Conservation (phyloP, 2,329 filamentous ascomycete species). For the Grosmannia serpens region DNA sequence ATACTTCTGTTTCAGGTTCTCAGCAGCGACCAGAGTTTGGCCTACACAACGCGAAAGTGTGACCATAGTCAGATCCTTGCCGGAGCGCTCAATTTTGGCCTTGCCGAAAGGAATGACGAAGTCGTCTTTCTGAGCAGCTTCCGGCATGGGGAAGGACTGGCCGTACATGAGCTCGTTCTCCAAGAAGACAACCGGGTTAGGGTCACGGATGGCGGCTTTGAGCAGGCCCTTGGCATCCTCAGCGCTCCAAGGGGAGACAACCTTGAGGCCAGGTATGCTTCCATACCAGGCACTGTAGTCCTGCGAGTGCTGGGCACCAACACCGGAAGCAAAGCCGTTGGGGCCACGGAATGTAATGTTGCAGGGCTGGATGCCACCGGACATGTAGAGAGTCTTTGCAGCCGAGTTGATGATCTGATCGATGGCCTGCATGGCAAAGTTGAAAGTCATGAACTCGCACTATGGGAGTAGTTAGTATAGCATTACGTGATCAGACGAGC, state of each 20-base stretch:
- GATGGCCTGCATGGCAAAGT: conserved; percentile 99
- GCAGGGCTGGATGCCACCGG: conserved; percentile 96
- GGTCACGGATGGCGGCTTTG: conserved; percentile 96
- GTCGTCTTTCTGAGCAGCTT: conserved; percentile 88
- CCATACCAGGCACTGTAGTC: conserved; percentile 99
- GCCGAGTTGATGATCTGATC: conserved; percentile 99
- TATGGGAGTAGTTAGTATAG: conserved; percentile 21
- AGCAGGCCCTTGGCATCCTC: conserved; percentile 97
- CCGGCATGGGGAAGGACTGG: conserved; percentile 91
- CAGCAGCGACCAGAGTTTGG: conserved; percentile 77
- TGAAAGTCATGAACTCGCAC: conserved; percentile 99
- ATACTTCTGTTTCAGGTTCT: conserved; percentile 90
- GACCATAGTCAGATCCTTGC: conserved; percentile 94
- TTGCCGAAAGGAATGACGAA: conserved; percentile 97
- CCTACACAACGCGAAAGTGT: conserved; percentile 91
- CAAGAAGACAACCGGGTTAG: conserved; percentile 87
- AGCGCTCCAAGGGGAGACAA: conserved; percentile 88
- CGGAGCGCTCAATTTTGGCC: conserved; percentile 94
- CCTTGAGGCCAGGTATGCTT: conserved; percentile 94
- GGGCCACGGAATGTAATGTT: conserved; percentile 99
- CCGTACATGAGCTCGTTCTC: conserved; percentile 92
- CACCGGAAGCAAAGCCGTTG: conserved; percentile 94
- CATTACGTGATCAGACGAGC: background rate
- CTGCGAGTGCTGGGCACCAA: conserved; percentile 96
- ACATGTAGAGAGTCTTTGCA: conserved; percentile 99